Evolutionary conservation across 2,329 filamentous ascomycete genomes (phyloP).

Genomic region (Venturia asperata): DNA sequence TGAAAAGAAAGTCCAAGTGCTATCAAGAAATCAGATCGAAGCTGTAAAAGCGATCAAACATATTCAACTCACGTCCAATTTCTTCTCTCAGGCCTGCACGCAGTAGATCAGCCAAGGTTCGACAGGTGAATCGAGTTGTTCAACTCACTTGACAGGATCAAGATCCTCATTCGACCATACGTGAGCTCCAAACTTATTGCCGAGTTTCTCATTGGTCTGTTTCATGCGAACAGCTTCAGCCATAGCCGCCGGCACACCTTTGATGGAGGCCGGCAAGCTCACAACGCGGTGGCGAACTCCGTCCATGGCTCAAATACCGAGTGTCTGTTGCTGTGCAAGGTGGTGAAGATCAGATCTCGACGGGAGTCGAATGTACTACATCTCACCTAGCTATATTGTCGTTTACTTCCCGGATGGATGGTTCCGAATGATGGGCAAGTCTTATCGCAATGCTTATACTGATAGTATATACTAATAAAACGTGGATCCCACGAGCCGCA

Average conservation of each 20-base stretch:
- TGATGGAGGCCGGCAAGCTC: neutral
- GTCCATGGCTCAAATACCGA: neutral
- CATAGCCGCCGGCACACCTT: conserved; percentile 3
- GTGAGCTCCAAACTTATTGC: neutral
- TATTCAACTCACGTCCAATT: neutral
- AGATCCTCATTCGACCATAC: conserved; percentile 8
- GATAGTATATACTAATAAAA: no score
- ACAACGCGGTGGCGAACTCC: neutral
- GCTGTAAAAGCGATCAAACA: neutral
- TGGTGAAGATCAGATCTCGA: neutral
- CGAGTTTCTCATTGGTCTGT: neutral
- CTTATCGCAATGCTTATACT: no score
- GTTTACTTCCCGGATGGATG: no score
- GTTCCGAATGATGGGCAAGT: no score
- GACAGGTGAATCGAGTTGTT: neutral
- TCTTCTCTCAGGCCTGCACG: neutral
- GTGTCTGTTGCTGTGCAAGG: neutral
- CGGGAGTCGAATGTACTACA: neutral
- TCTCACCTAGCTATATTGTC: no score
- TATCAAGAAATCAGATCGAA: neutral
- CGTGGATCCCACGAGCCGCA: no score
- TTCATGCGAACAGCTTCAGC: neutral
- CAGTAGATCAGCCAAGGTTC: neutral
- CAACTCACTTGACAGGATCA: neutral
- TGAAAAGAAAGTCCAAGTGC: conserved; percentile 6